Conservation (phyloP, 2,329 filamentous ascomycete genomes). For the Paecilomyces dactylethromorphus region DNA sequence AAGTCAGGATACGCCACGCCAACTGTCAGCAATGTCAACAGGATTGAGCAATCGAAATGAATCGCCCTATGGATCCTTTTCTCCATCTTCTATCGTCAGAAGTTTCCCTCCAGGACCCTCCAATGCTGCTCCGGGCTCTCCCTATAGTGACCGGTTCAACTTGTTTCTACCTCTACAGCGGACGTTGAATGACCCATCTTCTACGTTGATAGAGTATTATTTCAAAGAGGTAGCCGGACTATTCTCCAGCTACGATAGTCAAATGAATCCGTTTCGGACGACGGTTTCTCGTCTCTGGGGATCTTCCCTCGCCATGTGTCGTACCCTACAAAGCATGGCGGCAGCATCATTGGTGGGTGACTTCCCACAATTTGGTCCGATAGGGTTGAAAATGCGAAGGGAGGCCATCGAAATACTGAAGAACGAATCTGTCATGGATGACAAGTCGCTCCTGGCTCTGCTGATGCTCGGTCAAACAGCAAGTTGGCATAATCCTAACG, state of each 20-base stretch:
- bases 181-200: slow-evolving; percentile 44
- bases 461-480: slow-evolving; percentile 55
- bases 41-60: slow-evolving; percentile 7
- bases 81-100: slow-evolving; percentile 25
- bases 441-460: slow-evolving; percentile 51
- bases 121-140: not conserved
- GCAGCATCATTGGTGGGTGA: slow-evolving; percentile 55
- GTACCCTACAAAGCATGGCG: slow-evolving; percentile 59
- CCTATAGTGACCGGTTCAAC: slow-evolving; percentile 1
- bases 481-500: slow-evolving; percentile 53
- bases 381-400: slow-evolving; percentile 46
- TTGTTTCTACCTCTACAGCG: slow-evolving; percentile 30
- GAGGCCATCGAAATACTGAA: slow-evolving; percentile 49
- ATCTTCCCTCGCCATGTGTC: slow-evolving; percentile 53
- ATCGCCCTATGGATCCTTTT: slow-evolving; percentile 18
- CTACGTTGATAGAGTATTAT: slow-evolving; percentile 56
- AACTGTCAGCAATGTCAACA: not conserved
- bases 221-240: slow-evolving; percentile 57
- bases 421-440: slow-evolving; percentile 42
- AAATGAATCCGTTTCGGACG: slow-evolving; percentile 55
- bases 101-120: slow-evolving; percentile 20
- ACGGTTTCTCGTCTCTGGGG: slow-evolving; percentile 53
- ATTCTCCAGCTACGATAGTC: slow-evolving; percentile 60
- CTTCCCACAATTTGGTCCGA: slow-evolving; percentile 47
- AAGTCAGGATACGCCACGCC: not conserved